Evolutionary conservation across 2,329 filamentous ascomycete genomes (phyloP), one percentile per base, ranked within the genome.

Genomic region (Lanzia echinophila): DNA sequence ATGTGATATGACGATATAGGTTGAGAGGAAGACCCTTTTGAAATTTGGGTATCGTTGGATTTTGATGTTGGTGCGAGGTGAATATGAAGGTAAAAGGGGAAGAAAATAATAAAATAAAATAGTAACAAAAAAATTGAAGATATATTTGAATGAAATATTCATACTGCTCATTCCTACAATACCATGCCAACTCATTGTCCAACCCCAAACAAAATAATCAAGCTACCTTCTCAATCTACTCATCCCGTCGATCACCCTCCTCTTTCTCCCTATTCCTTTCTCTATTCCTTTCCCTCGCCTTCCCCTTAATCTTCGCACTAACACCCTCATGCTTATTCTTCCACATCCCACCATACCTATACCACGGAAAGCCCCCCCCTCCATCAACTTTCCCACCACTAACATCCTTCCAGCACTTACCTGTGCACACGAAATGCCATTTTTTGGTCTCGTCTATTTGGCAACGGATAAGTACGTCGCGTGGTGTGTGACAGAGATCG

Each of bases 241-340:
- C 12, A 15, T 28, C 20, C 19, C 17, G 5, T 15, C 6, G 22
- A 3, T 1, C 12, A 6, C 3, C 15, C 34, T 46, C 31, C 33
- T 6, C 15, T 12, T 22, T 24, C 15, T 36, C 19, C 20, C 24
- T 12, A n/a, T 32, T 19, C 34, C 44, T 43, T 22, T 33, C 39
- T 42, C 46, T 33, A 32, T 55, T 57, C 17, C 53, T 44, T 13
- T 51, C 41, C 34, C 54, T 57, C 15, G 56, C 58, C 41, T 44
- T 60, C 7, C 58, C 58, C 42, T 58, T 60, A 17, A 58, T 60
- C 47, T 55, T 60, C 32, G 54, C 58, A 52, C 58, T 60, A 3
- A 55, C 58, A 15, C 32, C 55, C 31, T 60, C 56, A 41, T 60
- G 54, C 12, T 58, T 60, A 38, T 60, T 57, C 50, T 57, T 58